Evolutionary conservation across 139 green algal genomes (phyloP).

Genomic region (Ettlia oleoabundans): DNA sequence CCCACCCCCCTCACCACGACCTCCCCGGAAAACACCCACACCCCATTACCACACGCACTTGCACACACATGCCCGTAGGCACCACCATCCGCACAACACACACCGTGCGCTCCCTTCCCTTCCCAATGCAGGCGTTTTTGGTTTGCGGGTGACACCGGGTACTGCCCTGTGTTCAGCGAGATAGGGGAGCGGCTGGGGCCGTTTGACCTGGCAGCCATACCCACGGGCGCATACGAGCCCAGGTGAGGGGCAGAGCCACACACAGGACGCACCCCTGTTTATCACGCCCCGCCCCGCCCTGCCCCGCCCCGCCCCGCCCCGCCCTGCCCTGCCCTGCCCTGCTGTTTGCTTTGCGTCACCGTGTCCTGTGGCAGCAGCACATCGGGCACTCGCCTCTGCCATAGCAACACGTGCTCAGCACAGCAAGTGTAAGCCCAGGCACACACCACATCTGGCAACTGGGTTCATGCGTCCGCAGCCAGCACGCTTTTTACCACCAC

Average conservation of each 20-base stretch:
- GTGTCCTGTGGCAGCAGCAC: background rate
- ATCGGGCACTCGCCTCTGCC: background rate
- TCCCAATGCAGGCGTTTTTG: slow-evolving; percentile 56
- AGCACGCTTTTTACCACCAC: no score
- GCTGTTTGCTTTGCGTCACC: background rate
- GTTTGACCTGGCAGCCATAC: slow-evolving; percentile 69
- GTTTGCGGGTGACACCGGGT: slow-evolving; percentile 84
- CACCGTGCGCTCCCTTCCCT: background rate
- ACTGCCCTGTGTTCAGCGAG: slow-evolving; percentile 71
- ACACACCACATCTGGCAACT: background rate
- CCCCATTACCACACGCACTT: no score
- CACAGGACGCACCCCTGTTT: no score
- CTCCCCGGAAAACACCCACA: no score
- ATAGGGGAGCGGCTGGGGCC: slow-evolving; percentile 69
- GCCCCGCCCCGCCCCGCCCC: no score
- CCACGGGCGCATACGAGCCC: background rate
- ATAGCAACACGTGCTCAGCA: background rate
- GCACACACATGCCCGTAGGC: background rate
- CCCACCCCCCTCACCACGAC: no score
- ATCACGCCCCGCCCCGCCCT: no score
- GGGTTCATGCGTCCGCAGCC: background rate
- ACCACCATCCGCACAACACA: background rate
- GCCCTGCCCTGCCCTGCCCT: background rate
- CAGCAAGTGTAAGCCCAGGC: background rate
- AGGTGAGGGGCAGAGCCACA: background rate